Conservation (phyloP, 352 stramenopile genomes). For the Pythium periplocum region DNA sequence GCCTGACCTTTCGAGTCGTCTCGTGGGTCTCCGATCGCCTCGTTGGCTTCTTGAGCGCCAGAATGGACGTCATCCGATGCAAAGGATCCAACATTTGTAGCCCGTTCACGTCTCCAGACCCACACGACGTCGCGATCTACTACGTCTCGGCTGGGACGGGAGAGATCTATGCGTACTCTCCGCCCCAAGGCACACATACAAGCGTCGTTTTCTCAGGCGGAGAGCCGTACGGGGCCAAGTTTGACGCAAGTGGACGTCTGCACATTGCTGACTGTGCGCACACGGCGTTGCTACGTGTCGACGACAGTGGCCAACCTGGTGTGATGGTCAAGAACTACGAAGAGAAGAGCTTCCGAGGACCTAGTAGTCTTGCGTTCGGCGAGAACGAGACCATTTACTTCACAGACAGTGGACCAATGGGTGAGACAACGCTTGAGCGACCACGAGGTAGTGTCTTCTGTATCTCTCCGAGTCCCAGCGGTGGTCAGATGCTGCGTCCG, state of each 20-base stretch:
- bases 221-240: constrained; percentile 55
- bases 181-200: constrained; percentile 27
- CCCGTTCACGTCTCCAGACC: constrained; percentile 40
- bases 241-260: constrained; percentile 53
- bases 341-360: constrained; percentile 64
- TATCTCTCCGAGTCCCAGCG: constrained; percentile 55
- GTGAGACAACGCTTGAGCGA: constrained; percentile 81
- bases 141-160: constrained; percentile 72
- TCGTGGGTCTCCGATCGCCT: too few relatives aligned
- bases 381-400: constrained; percentile 72
- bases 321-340: constrained; percentile 85
- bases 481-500: constrained; percentile 69
- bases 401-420: constrained; percentile 77
- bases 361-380: constrained; percentile 60
- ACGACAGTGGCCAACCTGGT: constrained; percentile 48
- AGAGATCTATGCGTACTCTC: constrained; percentile 50
- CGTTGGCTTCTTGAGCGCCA: too few relatives aligned
- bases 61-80: constrained; percentile 35
- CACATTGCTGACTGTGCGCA: constrained; percentile 73
- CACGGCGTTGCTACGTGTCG: constrained; percentile 61
- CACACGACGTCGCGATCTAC: constrained; percentile 28
- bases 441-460: constrained; percentile 73
- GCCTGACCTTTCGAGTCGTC: not conserved
- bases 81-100: constrained; percentile 70
- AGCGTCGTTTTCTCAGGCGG: constrained; percentile 61